These are phyloP conservation scores for Bryopsis sp. DNA, from an alignment of 139 green algal genomes.

Conservation along the genomic window DNA sequence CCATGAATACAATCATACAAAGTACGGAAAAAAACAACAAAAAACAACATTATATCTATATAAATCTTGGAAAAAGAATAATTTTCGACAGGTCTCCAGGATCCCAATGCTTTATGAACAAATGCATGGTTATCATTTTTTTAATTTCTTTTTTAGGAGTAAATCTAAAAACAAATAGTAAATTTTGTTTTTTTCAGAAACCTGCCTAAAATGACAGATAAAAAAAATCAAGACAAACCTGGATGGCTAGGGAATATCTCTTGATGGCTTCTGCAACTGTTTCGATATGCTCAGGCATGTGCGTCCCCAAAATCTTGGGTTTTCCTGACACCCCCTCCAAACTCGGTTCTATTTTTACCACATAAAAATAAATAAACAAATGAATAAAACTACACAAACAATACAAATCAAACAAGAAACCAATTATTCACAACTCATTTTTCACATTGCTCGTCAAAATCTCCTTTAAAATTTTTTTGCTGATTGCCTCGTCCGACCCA, in stretches of 20 bases:
- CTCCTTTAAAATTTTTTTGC: background rate
- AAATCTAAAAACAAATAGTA: too few relatives aligned
- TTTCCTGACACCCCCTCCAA: background rate
- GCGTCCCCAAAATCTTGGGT: background rate
- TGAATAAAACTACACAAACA: background rate
- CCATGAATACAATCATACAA: too few relatives aligned
- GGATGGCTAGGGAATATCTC: background rate
- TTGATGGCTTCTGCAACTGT: background rate
- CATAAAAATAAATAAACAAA: background rate
- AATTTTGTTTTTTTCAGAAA: too few relatives aligned
- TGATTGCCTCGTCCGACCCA: background rate
- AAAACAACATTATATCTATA: too few relatives aligned
- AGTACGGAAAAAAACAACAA: too few relatives aligned
- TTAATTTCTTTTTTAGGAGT: too few relatives aligned
- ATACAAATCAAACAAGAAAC: background rate
- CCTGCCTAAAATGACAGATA: too few relatives aligned
- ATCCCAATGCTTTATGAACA: too few relatives aligned
- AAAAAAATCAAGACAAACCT: background rate
- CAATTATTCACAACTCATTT: background rate
- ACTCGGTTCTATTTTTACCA: constrained; percentile 1
- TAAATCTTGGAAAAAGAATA: too few relatives aligned
- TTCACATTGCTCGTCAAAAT: background rate
- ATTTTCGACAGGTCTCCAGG: too few relatives aligned
- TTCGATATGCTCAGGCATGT: background rate
- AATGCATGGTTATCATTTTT: too few relatives aligned